Evolutionary conservation across 2,329 filamentous ascomycete genomes (phyloP), one percentile per base, ranked within the genome.

Genomic region (Epichloe typhina): DNA sequence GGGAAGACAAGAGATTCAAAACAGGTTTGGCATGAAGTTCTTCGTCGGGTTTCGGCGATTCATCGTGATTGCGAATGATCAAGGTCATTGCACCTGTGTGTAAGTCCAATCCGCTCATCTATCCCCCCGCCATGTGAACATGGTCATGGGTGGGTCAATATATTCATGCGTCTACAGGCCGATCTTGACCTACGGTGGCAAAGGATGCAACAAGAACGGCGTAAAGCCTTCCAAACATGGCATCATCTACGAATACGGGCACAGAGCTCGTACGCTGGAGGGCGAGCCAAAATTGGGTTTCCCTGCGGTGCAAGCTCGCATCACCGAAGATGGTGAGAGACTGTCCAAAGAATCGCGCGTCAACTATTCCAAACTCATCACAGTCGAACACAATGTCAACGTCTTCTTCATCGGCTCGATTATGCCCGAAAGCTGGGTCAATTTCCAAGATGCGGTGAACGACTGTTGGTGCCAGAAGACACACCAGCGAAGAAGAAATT

Each of bases 341-440:
- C 66, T 80, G 6, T 66, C 66, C 11, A 66, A 56, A 33, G 71
- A 75, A 53, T 81, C 77, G 12, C 72, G 77, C 5, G 69, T 79
- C 55, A 79, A 80, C 62, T 80, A 80, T 60, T 72, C 74, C 5
- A 80, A 80, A 54, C 64, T 76, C 5, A 67, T 72, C 31, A 77
- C 75, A 3, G 67, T 81, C 26, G 75, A 80, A 59, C 77, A 80
- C 62, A 81, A 81, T 56, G 65, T 73, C 56, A 72, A 68, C 44
- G 74, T 80, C n/a, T 69, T 73, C 56, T 79, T 80, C 57, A 73
- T 81, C 48, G 77, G 77, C n/a, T 58, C 62, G 4, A 66, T 80
- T 15, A 50, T 58, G 3, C 50, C 56, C 1, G 56, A 65, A 0
- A 67, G 76, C 56, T 71, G 69, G 54, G 58, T 70, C 0, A 63